Base-by-base conservation (phyloP, 83 land plant genomes). In the Picea abies region DNA sequence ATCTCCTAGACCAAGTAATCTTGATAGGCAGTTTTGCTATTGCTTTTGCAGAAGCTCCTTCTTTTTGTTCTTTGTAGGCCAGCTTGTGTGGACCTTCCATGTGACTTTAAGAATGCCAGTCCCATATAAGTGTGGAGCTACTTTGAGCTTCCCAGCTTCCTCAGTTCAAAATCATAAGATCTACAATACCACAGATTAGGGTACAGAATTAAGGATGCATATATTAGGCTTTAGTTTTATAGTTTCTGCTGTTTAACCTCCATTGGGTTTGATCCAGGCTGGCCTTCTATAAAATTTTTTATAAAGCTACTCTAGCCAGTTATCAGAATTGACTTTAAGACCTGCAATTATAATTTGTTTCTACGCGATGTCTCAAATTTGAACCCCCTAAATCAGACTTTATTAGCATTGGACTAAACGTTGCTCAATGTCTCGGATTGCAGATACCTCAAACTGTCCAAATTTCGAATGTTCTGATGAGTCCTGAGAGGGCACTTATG, bases 371-470 rank as follows among this genome's bases (percentile, higher is more conserved):
- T 14, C 60, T n/a, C 12, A 22, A 4, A 22, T 75, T 5, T 47
- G 58, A 41, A 37, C 26, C n/a, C 20, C 60, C 29, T n/a, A 22
- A 23, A 73, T 2, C 44, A n/a, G n/a, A 7, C 77, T 73, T 15
- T 17, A 20, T 5, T 75, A 14, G 17, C 23, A 44, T 75, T 10
- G 78, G 29, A n/a, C 29, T 75, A 75, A 75, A 39, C 1, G 10
- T 29, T 73, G 22, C 10, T n/a, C 58, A 47, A n/a, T 75, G 78
- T 47, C 25, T 75, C 16, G 47, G 58, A n/a, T 75, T 49, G 47
- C 78, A 75, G 78, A 75, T 75, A 15, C 60, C 29, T 17, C 78
- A 75, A 75, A 22, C 58, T 10, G 26, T 75, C 49, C 60, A 47
- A 56, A 11, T 75, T 75, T 56, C 0, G 78, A 23, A 47, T 22